A percentile compares a stretch with the other conserved stretches of the same genome.
phyloP scores from a whole-genome alignment of 169 alveolate species.

The Sarcocystis neurona region DNA sequence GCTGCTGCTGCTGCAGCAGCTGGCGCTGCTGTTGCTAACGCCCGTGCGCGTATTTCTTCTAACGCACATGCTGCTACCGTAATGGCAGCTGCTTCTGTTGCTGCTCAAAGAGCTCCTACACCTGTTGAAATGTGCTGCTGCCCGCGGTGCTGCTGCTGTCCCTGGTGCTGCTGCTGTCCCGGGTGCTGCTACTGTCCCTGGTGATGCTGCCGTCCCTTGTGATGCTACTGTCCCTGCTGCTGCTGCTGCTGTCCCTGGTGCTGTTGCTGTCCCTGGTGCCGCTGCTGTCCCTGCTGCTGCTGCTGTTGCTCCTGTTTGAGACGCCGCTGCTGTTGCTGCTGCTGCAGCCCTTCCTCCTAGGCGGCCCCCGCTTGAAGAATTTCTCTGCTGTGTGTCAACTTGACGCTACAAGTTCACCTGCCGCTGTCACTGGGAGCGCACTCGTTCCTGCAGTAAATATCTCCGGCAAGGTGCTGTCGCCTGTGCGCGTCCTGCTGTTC shows the following conservation, averaged over 20 bases:
- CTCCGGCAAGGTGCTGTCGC: not conserved
- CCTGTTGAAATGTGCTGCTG: not conserved
- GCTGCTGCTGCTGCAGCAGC: conserved; percentile 30
- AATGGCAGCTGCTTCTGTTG: not conserved
- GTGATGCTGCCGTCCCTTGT: no score
- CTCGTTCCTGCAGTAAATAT: not conserved
- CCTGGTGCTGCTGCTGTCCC: no score
- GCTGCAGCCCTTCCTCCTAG: no score
- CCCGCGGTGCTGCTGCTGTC: no score
- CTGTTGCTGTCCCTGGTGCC: no score
- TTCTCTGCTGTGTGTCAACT: conserved; percentile 6
- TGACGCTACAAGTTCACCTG: not conserved
- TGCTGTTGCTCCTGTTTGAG: conserved; percentile 36
- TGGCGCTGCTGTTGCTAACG: not conserved
- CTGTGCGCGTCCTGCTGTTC: not conserved
- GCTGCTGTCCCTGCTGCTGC: no score
- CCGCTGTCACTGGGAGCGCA: not conserved
- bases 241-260: no score
- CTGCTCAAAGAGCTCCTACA: conserved; percentile 8
- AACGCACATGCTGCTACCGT: not conserved
- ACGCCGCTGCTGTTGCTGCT: conserved; percentile 39
- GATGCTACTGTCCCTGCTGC: no score
- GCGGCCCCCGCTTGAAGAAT: no score
- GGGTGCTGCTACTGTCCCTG: no score
- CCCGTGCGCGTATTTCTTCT: not conserved